Evolutionary conservation across 2,329 filamentous ascomycete species (phyloP), one percentile per base, ranked within the genome.

Genomic region (Venturia asperata): DNA sequence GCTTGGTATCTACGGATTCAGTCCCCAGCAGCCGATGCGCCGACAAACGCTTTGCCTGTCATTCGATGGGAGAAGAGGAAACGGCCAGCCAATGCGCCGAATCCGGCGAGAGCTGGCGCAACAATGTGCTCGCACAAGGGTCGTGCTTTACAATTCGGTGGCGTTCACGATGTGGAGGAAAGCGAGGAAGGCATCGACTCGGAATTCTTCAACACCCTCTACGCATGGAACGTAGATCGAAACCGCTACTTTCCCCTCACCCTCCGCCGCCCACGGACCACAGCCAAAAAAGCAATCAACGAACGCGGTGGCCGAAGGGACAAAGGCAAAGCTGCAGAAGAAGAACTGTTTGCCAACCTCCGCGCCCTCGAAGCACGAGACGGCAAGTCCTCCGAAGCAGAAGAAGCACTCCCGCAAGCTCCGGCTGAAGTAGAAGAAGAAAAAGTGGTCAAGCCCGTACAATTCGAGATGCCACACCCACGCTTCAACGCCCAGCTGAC

Each of bases 51-150:
- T 0, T 82, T 85, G 1, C 92, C 92, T 0, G 83, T 81, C 0
- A 85, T 97, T 17, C 85, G 92, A 52, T 99, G 94, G 94, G 94
- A 99, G 77, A 87, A 87, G 68, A 84, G 94, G 66, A 99, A 97
- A 82, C 90, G 89, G 77, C 92, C 94, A 1, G 90, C 90, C 37
- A 99, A 99, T 73, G 80, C 89, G 9, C 94, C 94, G 0, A 90
- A 86, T 68, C 94, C 94, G 5, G 77, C 88, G 15, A 86, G 94
- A 27, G 92, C 92, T 3, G 94, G 94, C 41, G 87, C 91, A 0
- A 97, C 93, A 1, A 97, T 97, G 92, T 86, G 91, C 0, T 91
- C 88, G 74, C 94, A 99, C 78, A 94, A 93, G 76, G 92, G 93
- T 0, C 86, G 94, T 67, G 94, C 94, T 0, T 93, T 99, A 66